Evolutionary conservation across 768 basidiomycete species (phyloP), one percentile per base, ranked within the genome.

Genomic region (Hydnomerulius pinastri): DNA sequence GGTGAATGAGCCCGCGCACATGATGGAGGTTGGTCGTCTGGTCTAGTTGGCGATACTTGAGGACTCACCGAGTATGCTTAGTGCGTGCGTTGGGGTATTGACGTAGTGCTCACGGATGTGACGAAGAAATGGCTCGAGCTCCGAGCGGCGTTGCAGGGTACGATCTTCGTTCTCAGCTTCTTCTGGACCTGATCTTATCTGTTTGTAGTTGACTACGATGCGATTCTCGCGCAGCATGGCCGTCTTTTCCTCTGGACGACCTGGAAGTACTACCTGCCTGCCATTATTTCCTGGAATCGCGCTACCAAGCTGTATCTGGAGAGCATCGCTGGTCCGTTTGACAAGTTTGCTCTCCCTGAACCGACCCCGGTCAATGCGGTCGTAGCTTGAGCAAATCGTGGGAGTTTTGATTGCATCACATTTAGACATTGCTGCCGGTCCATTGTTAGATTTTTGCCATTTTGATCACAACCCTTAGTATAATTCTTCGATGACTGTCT

Each of bases 1-100:
- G 0, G 96, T 98, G 23, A 99, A 99, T 63, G 79, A 86, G 39
- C 84, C 84, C 9, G 83, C 82, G 46, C 85, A 92, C 62, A 92
- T 93, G 91, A 88, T 91, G 79, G 90, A 93, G 82, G 90, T 85
- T 24, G 36, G 81, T 68, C 5, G 25, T 43, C 43, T 23, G 23
- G 20, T 38, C 20, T 47, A 18, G 8, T 43, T 11, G 21, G 30
- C 24, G 15, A 27, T 45, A 23, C 10, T 25, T 18, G 20, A 2
- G 48, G 28, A 30, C 53, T 46, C 15, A 51, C 46, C 43, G 37
- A 51, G 28, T 13, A 36, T 46, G 28, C 47, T 33, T 40, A 90
- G 87, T 87, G 86, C 36, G 87, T 85, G 20, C 73, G 86, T 54
- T 92, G 91, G 90, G 85, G 78, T 49, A 87, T 82, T 6, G 78